Base-by-base conservation (phyloP, 2,329 filamentous ascomycete species). In the Xylaria sp. region DNA sequence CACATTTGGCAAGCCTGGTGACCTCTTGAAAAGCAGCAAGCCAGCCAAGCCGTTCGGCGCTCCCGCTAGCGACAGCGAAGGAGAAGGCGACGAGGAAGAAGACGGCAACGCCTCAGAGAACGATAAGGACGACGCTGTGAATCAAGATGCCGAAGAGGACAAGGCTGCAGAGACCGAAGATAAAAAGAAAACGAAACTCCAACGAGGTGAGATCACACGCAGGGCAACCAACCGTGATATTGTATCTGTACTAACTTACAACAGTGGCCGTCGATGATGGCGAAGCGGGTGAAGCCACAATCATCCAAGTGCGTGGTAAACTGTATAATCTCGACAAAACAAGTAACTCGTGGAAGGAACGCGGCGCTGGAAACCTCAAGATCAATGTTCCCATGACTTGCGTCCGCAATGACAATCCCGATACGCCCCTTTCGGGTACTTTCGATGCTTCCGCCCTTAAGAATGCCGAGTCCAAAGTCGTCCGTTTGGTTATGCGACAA, bases 401-500 rank as follows among this genome's bases (percentile, higher is more conserved):
- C 66, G 83, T 88, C 4, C 84, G 86, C 27, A 85, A 87, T 48
- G 85, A 90, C 67, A 84, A 88, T 12, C 71, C 81, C 19, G 85
- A 84, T 3, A 75, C 76, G 9, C 78, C 84, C n/a, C 79, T 87
- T 59, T 81, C 85, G 1, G 84, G 84, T 27, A 84, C 83, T 17
- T 89, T 90, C 68, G 86, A 89, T 72, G 83, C 83, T 19, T 88
- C 87, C 4, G 78, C 78, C 17, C 75, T 87, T 3, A 84, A 85
- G 59, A 79, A 84, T 2, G 82, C 85, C 19, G 81, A 83, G 19
- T 80, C 82, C 60, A 85, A 86, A 71, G 83, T 88, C 65, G 86
- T 91, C 27, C 91, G 95, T 50, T 87, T 98, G 72, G 87, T 98
- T 69, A 94, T 98, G 89, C 91, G 95, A 19, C 93, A 97, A 73